Evolutionary conservation across 2,329 filamentous ascomycete species (phyloP).

Genomic region (Cladobotryum mycophilum): DNA sequence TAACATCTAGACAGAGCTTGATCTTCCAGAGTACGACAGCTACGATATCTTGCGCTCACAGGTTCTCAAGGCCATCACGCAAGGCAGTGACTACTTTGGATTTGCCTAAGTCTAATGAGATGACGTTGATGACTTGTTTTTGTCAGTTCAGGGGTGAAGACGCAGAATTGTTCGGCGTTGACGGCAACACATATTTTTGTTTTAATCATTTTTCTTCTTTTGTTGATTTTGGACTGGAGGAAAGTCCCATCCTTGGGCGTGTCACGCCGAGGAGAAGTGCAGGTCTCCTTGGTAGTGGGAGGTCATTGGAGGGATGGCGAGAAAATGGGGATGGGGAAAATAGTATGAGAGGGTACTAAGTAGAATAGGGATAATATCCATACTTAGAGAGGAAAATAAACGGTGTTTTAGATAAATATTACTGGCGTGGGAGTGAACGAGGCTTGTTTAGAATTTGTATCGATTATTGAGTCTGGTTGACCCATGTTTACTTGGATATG

Average conservation of each 20-base stretch:
- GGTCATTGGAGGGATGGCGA: slow-evolving; percentile 5
- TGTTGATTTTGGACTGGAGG: neutral
- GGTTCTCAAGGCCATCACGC: slow-evolving; percentile 92
- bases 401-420: neutral
- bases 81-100: slow-evolving; percentile 94
- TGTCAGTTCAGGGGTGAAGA: neutral
- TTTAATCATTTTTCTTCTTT: slow-evolving; percentile 10
- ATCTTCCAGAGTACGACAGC: slow-evolving; percentile 95
- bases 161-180: too few relatives aligned
- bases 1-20: slow-evolving; percentile 67
- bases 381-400: slow-evolving; percentile 10
- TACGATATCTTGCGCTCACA: slow-evolving; percentile 86
- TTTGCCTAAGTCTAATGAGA: slow-evolving; percentile 64
- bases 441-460: too few relatives aligned
- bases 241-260: neutral
- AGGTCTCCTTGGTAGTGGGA: slow-evolving; percentile 22
- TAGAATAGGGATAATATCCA: slow-evolving; percentile 5
- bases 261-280: slow-evolving; percentile 25
- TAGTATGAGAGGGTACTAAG: slow-evolving; percentile 10
- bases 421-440: too few relatives aligned
- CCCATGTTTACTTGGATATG: neutral
- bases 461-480: too few relatives aligned
- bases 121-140: neutral
- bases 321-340: slow-evolving; percentile 10
- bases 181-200: neutral